phyloP scores from a whole-genome alignment of 2,329 filamentous ascomycete species.

The Fusarium neocosmosporiellum region DNA sequence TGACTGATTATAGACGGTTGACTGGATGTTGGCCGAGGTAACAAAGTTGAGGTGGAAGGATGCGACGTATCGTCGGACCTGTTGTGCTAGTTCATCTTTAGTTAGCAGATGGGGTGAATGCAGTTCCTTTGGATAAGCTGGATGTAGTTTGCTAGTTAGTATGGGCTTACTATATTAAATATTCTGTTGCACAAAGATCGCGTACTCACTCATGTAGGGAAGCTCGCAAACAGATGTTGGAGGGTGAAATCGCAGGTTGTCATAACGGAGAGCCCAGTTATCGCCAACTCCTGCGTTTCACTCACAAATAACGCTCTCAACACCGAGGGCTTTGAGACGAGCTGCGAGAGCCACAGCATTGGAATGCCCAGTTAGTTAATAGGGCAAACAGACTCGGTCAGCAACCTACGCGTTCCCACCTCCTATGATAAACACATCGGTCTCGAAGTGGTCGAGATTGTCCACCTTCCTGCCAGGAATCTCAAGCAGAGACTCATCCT shows the following conservation, averaged over 20 bases:
- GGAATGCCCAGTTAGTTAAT: rapidly evolving
- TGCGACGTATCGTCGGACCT: constrained; percentile 4
- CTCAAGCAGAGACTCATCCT: constrained; percentile 10
- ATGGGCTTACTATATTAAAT: neutral
- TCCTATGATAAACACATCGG: constrained; percentile 24
- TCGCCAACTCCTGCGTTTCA: constrained; percentile 14
- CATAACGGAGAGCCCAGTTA: constrained; percentile 31
- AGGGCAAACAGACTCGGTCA: neutral
- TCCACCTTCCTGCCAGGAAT: neutral
- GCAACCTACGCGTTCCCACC: constrained; percentile 25
- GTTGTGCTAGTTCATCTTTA: constrained; percentile 23
- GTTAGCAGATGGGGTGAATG: constrained; percentile 14
- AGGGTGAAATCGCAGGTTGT: constrained; percentile 29
- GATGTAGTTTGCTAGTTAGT: neutral
- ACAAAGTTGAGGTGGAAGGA: constrained; percentile 21
- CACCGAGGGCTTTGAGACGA: constrained; percentile 24
- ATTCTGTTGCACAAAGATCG: neutral
- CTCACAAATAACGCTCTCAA: constrained; percentile 28
- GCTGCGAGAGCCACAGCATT: constrained; percentile 17
- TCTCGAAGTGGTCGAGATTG: neutral
- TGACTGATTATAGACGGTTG: constrained; percentile 2
- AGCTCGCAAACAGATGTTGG: constrained; percentile 30
- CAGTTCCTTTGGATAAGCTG: constrained; percentile 11
- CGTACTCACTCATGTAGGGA: constrained; percentile 24
- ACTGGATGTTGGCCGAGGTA: constrained; percentile 6